Evolutionary conservation across 2,329 filamentous ascomycete species (phyloP).

Genomic region (Calonectria montana): DNA sequence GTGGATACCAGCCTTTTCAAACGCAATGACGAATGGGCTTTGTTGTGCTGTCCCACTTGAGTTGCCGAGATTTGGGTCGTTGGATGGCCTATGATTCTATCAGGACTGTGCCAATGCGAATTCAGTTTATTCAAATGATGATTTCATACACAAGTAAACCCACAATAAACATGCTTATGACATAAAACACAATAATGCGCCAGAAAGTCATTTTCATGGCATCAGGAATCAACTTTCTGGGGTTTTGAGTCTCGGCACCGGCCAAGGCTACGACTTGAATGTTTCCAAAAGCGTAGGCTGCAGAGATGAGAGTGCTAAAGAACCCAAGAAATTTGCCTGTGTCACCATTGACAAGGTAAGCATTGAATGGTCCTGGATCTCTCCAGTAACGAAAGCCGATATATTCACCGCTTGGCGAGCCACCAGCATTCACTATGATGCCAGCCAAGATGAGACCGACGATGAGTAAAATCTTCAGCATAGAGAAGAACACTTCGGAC

Average conservation of each 20-base stretch:
- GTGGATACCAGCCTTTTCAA: not conserved
- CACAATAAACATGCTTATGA: slow-evolving; percentile 4
- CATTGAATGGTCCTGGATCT: slow-evolving; percentile 63
- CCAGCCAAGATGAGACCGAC: slow-evolving; percentile 71
- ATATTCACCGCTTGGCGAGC: slow-evolving; percentile 66
- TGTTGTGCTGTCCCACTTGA: not conserved
- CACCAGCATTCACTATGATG: slow-evolving; percentile 67
- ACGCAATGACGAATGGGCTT: slow-evolving; percentile 21
- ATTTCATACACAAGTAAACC: not conserved
- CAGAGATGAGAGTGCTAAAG: slow-evolving; percentile 47
- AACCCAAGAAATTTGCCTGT: slow-evolving; percentile 60
- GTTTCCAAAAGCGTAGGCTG: slow-evolving; percentile 62
- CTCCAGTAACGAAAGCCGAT: slow-evolving; percentile 72
- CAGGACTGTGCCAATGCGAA: too few relatives aligned
- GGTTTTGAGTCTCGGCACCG: not conserved
- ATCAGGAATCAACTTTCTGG: not conserved
- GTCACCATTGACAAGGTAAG: slow-evolving; percentile 60
- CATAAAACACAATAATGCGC: slow-evolving; percentile 1
- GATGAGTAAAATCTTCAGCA: slow-evolving; percentile 69
- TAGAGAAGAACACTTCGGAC: slow-evolving; percentile 68
- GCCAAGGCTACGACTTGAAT: not conserved
- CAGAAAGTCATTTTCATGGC: not conserved
- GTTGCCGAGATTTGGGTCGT: not conserved
- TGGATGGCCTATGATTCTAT: not conserved
- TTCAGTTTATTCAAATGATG: not conserved